Evolutionary conservation across 2,329 filamentous ascomycete species (phyloP), one percentile per base, ranked within the genome.

Genomic region (Monilinia vaccinii-corymbosi): DNA sequence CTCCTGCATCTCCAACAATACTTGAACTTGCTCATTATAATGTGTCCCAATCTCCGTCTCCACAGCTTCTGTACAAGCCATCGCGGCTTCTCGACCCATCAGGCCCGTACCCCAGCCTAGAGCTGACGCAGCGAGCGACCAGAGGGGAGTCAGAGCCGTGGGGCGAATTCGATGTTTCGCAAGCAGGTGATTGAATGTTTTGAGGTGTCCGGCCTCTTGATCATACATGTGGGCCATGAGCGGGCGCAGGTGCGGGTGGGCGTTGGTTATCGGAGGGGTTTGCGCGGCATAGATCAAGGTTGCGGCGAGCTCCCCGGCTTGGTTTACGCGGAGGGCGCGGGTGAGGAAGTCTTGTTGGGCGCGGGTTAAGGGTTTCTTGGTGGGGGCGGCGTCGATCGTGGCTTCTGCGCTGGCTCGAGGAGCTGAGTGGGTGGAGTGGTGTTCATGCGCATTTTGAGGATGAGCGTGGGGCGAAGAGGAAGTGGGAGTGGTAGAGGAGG

Each of bases 201-300:
- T 75, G 67, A 97, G 85, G 74, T 99, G 94, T 10, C 85, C 87
- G 14, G 84, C 91, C 78, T 99, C 94, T 73, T 99, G 94, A 69
- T 94, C 90, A 78, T 96, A 92, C 94, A 99, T 99, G 80, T 97
- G 94, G 68, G 86, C 84, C 91, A 99, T 96, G 36, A 97, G 77
- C 0, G 91, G 88, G 8, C 90, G 87, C 21, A 99, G 85, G 71
- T 96, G 89, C 1, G 94, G 93, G 72, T 97, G 87, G 5, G 87
- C 83, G 65, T 83, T 82, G 60, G 91, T 79, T 56, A 97, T 77
- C n/a, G 86, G 83, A 0, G 92, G 91, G 0, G 85, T 93, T 74
- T 99, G 94, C 2, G 90, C 86, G 1, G 84, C 85, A 77, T 97
- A 99, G 74, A 99, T 99, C 60, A 96, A 83, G 31, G 90, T 93